Percentiles rank a stretch among this genome's conserved stretches.
Evolutionary conservation across 2,329 filamentous ascomycete genomes (phyloP).

Genomic region (Byssothecium circinans): DNA sequence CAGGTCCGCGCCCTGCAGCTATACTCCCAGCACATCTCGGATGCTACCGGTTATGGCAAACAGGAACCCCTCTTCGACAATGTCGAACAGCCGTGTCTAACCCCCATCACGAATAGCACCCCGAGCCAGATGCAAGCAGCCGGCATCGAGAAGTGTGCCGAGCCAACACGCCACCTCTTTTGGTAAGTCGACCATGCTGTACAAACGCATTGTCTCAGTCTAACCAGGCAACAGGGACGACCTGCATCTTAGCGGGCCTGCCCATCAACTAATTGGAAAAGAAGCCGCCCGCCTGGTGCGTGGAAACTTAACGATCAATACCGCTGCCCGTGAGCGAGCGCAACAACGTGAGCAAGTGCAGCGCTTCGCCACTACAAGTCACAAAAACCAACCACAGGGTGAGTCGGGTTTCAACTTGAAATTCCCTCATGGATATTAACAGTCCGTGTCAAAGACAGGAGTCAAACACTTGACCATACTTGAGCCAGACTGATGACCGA

Average conservation of each 20-base stretch:
- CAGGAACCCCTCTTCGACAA: conserved; percentile 38
- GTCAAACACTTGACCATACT: conserved; percentile 15
- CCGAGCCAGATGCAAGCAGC: conserved; percentile 29
- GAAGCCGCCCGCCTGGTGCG: conserved; percentile 38
- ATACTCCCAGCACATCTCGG: conserved; percentile 33
- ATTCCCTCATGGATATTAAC: conserved; percentile 39
- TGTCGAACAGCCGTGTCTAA: conserved; percentile 38
- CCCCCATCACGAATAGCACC: conserved; percentile 13
- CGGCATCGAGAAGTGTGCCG: conserved; percentile 31
- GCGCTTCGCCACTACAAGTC: neutral
- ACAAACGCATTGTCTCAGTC: conserved; percentile 38
- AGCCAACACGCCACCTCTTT: conserved; percentile 38
- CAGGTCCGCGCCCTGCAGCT: conserved; percentile 39
- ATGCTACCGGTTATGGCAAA: conserved; percentile 35
- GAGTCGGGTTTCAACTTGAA: conserved; percentile 28
- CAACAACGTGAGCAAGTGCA: conserved; percentile 5
- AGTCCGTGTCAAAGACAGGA: conserved; percentile 9
- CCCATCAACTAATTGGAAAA: conserved; percentile 40
- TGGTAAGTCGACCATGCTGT: conserved; percentile 30
- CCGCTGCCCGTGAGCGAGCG: conserved; percentile 20
- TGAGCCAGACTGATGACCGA: neutral
- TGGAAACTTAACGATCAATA: conserved; percentile 35
- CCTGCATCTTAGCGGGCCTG: conserved; percentile 37
- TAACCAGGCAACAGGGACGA: conserved; percentile 39
- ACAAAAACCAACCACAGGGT: conserved; percentile 17